These are phyloP conservation scores for Sequoia sempervirens DNA, from an alignment of 75 land plant genomes.

Conservation along the genomic window DNA sequence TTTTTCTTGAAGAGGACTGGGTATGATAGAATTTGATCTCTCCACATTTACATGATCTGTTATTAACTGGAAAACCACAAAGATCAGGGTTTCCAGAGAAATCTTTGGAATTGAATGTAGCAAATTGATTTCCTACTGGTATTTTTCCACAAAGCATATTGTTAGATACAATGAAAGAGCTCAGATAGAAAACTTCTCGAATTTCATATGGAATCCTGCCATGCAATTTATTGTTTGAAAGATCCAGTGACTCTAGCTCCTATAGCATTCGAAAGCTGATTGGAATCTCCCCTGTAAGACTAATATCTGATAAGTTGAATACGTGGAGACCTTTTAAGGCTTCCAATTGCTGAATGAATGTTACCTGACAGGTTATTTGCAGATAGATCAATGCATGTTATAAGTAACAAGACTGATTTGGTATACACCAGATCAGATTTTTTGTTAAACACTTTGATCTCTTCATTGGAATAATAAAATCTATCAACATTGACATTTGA, in stretches of 20 bases:
- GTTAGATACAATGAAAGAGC: not conserved
- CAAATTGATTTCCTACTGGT: not conserved
- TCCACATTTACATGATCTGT: too few relatives aligned
- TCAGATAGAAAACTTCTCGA: not conserved
- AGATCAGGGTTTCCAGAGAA: not conserved
- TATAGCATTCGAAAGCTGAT: too few relatives aligned
- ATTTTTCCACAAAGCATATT: conserved; percentile 5
- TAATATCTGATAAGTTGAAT: conserved; percentile 6
- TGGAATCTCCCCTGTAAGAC: conserved; percentile 10
- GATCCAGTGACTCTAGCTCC: not conserved
- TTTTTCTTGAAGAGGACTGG: too few relatives aligned
- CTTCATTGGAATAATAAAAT: not conserved
- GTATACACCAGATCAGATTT: not conserved
- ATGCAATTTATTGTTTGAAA: conserved; percentile 8
- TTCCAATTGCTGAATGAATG: conserved; percentile 8
- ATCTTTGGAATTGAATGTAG: not conserved
- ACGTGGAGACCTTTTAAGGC: not conserved
- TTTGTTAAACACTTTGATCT: not conserved
- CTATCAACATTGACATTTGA: not conserved
- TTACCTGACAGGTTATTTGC: not conserved
- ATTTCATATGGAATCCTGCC: conserved; percentile 2
- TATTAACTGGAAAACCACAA: not conserved
- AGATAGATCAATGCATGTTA: conserved; percentile 2
- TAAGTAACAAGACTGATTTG: not conserved
- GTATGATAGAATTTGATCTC: too few relatives aligned